A percentile compares a stretch with the other conserved stretches of the same genome.
Conservation (phyloP, 2,329 filamentous ascomycete species). For the Fusarium buxicola region DNA sequence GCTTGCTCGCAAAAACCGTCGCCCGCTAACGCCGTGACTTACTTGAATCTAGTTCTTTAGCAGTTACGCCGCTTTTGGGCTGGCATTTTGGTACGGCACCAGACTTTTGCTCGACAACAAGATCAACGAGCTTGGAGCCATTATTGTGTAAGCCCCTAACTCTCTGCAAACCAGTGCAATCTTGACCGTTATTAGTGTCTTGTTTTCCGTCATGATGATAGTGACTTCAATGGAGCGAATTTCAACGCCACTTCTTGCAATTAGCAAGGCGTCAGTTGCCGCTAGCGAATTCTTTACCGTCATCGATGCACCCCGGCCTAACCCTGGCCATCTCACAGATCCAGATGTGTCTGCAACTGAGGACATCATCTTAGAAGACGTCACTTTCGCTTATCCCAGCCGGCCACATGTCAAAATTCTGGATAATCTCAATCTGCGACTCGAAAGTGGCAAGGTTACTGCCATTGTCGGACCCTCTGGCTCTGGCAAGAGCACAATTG, state of each 20-base stretch:
- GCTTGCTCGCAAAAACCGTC: too few relatives aligned
- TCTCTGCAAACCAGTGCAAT: too few relatives aligned
- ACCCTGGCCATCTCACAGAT: background rate
- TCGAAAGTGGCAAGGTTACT: constrained; percentile 74
- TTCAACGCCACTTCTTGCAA: background rate
- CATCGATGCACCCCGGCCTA: constrained; percentile 7
- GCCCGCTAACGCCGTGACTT: too few relatives aligned
- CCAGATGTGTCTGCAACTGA: constrained; percentile 29
- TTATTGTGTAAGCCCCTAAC: background rate
- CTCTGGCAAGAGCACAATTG: constrained; percentile 79
- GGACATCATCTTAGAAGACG: constrained; percentile 64
- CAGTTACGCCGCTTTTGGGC: constrained; percentile 2
- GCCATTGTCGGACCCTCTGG: constrained; percentile 81
- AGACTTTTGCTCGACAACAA: background rate
- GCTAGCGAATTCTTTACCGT: constrained; percentile 15
- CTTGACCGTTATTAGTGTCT: background rate
- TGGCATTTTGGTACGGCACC: constrained; percentile 29
- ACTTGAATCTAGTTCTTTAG: constrained; percentile 10
- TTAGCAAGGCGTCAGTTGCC: constrained; percentile 6
- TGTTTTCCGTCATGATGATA: constrained; percentile 13
- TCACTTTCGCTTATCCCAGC: constrained; percentile 80
- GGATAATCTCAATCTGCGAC: constrained; percentile 66
- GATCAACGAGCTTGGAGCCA: constrained; percentile 3
- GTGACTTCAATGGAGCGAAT: constrained; percentile 2
- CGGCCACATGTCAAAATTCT: constrained; percentile 73